Evolutionary conservation across 768 basidiomycete species (phyloP).

Genomic region (Terana coerulea): DNA sequence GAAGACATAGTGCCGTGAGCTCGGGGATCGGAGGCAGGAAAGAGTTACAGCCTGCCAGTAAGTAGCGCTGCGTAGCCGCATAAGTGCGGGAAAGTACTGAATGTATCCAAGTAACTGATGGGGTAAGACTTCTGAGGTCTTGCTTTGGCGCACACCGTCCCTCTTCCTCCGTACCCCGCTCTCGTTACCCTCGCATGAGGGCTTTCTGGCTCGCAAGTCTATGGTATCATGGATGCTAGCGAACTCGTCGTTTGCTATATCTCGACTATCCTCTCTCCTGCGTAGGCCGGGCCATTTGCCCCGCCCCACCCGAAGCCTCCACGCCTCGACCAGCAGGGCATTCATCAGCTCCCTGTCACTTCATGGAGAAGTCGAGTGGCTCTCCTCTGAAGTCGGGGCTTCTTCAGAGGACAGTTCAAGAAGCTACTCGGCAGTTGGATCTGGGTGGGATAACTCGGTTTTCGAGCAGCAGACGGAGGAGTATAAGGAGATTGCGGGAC

Average conservation of each 20-base stretch:
- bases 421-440: too few species aligned
- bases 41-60: too few species aligned
- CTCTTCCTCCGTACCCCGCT: background rate
- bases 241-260: constrained; percentile 10
- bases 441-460: constrained; percentile 12
- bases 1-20: constrained; percentile 23
- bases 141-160: too few species aligned
- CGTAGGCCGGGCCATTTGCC: background rate
- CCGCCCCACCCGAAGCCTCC: background rate
- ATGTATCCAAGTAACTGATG: too few species aligned
- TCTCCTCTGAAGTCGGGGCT: constrained; percentile 34
- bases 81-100: too few species aligned
- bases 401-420: constrained; percentile 30
- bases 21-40: background rate
- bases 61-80: too few species aligned
- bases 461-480: constrained; percentile 12
- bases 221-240: constrained; percentile 25
- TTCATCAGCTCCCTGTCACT: constrained; percentile 21
- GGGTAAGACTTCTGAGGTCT: too few species aligned
- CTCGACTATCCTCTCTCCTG: constrained; percentile 8
- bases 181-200: background rate
- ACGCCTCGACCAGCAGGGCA: constrained; percentile 12
- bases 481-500: background rate
- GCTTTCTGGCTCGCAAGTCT: background rate
- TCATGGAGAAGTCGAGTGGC: too few species aligned